These are phyloP conservation scores for Tardiomyces digboiensis DNA, from an alignment of 1,139 yeast genomes.

Conservation along the genomic window DNA sequence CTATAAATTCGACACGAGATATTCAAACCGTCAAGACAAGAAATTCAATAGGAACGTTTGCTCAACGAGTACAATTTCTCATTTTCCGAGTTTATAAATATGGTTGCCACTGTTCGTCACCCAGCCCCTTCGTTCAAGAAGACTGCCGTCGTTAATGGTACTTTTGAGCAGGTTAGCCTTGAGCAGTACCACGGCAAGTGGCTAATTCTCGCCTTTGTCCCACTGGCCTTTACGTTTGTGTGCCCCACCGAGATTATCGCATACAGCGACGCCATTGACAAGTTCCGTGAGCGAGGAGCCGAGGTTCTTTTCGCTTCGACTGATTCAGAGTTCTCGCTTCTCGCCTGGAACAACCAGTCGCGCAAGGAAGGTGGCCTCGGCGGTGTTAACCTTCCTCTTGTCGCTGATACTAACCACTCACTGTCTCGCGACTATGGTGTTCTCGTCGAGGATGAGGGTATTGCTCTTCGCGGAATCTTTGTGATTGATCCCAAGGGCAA, in stretches of 20 bases:
- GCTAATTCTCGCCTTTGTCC: slow-evolving; percentile 94
- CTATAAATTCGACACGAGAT: no score
- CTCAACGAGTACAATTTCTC: no score
- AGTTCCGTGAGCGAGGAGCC: slow-evolving; percentile 79
- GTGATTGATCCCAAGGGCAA: slow-evolving; percentile 92
- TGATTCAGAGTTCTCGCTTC: slow-evolving; percentile 94
- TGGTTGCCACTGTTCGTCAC: slow-evolving; percentile 86
- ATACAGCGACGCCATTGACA: slow-evolving; percentile 89
- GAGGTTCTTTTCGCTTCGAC: slow-evolving; percentile 94
- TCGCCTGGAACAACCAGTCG: slow-evolving; percentile 96
- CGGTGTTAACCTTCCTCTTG: slow-evolving; percentile 82
- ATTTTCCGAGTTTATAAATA: no score
- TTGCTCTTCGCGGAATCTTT: slow-evolving; percentile 96
- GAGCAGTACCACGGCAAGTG: slow-evolving; percentile 97
- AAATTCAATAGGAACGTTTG: no score
- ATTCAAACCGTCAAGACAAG: no score
- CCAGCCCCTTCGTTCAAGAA: slow-evolving; percentile 95
- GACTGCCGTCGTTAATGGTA: slow-evolving; percentile 95
- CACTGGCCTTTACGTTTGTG: slow-evolving; percentile 98
- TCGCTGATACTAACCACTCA: slow-evolving; percentile 96
- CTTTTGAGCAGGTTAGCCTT: slow-evolving; percentile 86
- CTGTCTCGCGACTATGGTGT: slow-evolving; percentile 96
- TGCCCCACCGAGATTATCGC: slow-evolving; percentile 99
- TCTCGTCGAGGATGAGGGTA: slow-evolving; percentile 88
- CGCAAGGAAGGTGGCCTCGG: slow-evolving; percentile 99